Percentiles rank a stretch among this genome's conserved stretches.
Conservation (phyloP, 129 eudicot genomes). For the Flaveria sonorensis region DNA sequence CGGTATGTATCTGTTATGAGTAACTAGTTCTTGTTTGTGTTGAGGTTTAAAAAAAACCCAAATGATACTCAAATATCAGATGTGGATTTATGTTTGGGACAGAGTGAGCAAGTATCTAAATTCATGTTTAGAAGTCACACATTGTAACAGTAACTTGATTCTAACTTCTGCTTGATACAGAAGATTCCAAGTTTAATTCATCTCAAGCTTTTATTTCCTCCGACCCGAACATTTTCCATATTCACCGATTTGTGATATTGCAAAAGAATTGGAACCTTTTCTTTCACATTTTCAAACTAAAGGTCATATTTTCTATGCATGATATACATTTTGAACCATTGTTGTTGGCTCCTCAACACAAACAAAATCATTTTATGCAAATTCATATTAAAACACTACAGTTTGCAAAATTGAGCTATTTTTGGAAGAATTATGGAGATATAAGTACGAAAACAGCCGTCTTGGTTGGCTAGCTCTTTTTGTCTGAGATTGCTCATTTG, state of each 20-base stretch:
- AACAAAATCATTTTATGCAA: neutral
- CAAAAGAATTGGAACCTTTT: too few relatives aligned
- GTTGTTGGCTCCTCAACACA: neutral
- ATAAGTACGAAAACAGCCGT: neutral
- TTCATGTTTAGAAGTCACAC: neutral
- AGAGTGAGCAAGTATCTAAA: neutral
- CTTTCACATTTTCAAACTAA: too few relatives aligned
- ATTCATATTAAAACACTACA: neutral
- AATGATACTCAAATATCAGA: neutral
- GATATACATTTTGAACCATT: too few relatives aligned
- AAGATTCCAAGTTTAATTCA: too few relatives aligned
- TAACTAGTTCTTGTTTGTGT: neutral
- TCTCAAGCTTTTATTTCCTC: too few relatives aligned
- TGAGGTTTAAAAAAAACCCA: neutral
- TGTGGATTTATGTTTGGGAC: neutral
- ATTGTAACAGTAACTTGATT: neutral
- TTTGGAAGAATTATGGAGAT: neutral
- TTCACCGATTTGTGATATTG: too few relatives aligned
- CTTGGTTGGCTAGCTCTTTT: neutral
- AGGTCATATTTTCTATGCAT: too few relatives aligned
- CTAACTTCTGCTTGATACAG: neutral
- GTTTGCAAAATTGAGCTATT: neutral
- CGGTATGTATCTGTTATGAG: neutral
- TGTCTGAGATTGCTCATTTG: neutral
- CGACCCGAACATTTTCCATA: too few relatives aligned